Evolutionary conservation across 768 basidiomycete genomes (phyloP).

Genomic region (Obba rivulosa): DNA sequence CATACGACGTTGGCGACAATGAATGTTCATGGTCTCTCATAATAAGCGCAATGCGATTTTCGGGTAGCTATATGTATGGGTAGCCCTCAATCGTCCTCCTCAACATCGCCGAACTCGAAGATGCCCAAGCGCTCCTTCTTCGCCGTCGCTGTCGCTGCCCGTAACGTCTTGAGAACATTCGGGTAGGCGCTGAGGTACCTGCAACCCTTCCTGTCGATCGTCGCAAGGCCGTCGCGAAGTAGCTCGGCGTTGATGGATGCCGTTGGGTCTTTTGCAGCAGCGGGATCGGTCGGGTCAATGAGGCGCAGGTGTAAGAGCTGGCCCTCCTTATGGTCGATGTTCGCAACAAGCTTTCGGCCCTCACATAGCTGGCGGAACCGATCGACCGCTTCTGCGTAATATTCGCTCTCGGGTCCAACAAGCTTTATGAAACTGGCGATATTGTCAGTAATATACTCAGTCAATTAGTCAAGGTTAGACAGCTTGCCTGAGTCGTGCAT

Average conservation of each 20-base stretch:
- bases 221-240: conserved; percentile 80
- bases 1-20: too few species aligned
- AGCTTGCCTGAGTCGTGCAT: conserved; percentile 81
- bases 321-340: conserved; percentile 84
- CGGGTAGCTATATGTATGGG: too few species aligned
- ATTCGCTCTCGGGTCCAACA: conserved; percentile 77
- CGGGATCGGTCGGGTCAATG: conserved; percentile 80
- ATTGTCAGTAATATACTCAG: not conserved
- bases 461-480: not conserved
- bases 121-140: conserved; percentile 75
- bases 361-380: conserved; percentile 84
- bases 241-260: conserved; percentile 88
- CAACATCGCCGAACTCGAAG: conserved; percentile 90
- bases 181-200: conserved; percentile 70
- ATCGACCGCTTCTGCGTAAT: conserved; percentile 77
- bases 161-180: conserved; percentile 58
- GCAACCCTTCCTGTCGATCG: conserved; percentile 73
- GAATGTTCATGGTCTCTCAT: too few species aligned
- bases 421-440: conserved; percentile 76
- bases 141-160: conserved; percentile 54
- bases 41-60: too few species aligned
- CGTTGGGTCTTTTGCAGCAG: conserved; percentile 58
- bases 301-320: conserved; percentile 79
- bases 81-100: conserved; percentile 59
- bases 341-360: conserved; percentile 96